phyloP scores from a whole-genome alignment of 805 yeast species.

The Schwanniomyces yamadae region DNA sequence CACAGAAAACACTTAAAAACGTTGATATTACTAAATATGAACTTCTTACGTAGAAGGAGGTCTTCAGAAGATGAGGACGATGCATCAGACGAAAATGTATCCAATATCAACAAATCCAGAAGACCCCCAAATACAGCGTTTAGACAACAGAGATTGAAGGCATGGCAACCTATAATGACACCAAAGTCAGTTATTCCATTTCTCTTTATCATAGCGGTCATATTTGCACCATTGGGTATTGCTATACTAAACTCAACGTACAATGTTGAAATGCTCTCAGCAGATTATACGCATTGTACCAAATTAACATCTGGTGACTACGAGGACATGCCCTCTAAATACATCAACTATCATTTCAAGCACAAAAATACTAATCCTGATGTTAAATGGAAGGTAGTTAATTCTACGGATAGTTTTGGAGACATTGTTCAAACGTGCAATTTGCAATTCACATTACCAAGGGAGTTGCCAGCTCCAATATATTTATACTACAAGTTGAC shows the following conservation, averaged over 20 bases:
- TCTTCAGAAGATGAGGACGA: conserved; percentile 22
- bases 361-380: conserved; percentile 34
- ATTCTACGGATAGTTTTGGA: conserved; percentile 34
- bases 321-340: conserved; percentile 56
- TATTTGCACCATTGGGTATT: conserved; percentile 90
- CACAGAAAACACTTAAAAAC: background rate
- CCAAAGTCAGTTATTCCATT: conserved; percentile 90
- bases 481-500: conserved; percentile 83
- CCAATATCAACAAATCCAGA: conserved; percentile 31
- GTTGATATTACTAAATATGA: no score
- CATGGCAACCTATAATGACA: conserved; percentile 85
- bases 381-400: conserved; percentile 64
- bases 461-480: conserved; percentile 65
- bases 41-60: conserved; percentile 36
- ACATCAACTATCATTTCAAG: conserved; percentile 62
- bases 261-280: conserved; percentile 68
- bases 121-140: conserved; percentile 68
- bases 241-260: conserved; percentile 77
- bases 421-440: conserved; percentile 51
- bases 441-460: conserved; percentile 71
- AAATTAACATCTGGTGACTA: conserved; percentile 45
- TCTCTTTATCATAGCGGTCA: conserved; percentile 65
- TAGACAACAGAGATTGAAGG: conserved; percentile 68
- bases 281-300: conserved; percentile 76
- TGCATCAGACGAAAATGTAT: conserved; percentile 9